These are phyloP conservation scores for Suillus subalutaceus DNA, from an alignment of 768 basidiomycete genomes.

Conservation along the genomic window DNA sequence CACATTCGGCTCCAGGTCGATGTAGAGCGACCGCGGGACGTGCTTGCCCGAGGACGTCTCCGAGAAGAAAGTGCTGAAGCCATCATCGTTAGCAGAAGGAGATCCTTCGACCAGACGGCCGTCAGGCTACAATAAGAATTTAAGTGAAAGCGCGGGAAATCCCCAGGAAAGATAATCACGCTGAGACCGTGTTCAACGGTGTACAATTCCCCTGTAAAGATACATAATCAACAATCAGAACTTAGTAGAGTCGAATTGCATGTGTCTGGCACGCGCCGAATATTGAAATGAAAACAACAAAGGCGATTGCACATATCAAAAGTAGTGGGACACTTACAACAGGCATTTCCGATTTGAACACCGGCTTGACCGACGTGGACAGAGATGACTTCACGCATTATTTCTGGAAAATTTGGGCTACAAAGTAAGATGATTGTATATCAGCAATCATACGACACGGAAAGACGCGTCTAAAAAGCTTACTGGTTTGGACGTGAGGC, in stretches of 20 bases:
- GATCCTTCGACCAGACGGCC: conserved; percentile 86
- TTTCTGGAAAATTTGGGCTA: conserved; percentile 26
- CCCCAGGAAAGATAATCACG: conserved; percentile 46
- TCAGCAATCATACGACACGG: conserved; percentile 24
- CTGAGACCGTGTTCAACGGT: conserved; percentile 98
- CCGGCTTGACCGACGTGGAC: conserved; percentile 99
- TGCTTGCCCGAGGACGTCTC: conserved; percentile 97
- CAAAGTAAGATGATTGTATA: background rate
- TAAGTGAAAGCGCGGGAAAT: conserved; percentile 22
- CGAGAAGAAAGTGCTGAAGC: conserved; percentile 99
- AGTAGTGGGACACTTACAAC: conserved; percentile 67
- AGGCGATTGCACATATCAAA: conserved; percentile 6
- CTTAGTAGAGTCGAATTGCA: conserved; percentile 16
- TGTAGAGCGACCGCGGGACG: conserved; percentile 96
- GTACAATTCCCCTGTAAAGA: conserved; percentile 89
- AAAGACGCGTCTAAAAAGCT: conserved; percentile 31
- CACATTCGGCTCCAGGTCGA: conserved; percentile 96
- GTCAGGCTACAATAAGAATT: conserved; percentile 69
- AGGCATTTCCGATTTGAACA: conserved; percentile 98
- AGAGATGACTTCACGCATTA: conserved; percentile 96
- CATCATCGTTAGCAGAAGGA: conserved; percentile 76
- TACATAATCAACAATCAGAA: conserved; percentile 20
- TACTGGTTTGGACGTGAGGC: conserved; percentile 28
- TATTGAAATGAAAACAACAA: background rate
- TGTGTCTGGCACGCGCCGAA: conserved; percentile 8